Conservation (phyloP, 2,329 filamentous ascomycete genomes). For the Sporothrix phasma region DNA sequence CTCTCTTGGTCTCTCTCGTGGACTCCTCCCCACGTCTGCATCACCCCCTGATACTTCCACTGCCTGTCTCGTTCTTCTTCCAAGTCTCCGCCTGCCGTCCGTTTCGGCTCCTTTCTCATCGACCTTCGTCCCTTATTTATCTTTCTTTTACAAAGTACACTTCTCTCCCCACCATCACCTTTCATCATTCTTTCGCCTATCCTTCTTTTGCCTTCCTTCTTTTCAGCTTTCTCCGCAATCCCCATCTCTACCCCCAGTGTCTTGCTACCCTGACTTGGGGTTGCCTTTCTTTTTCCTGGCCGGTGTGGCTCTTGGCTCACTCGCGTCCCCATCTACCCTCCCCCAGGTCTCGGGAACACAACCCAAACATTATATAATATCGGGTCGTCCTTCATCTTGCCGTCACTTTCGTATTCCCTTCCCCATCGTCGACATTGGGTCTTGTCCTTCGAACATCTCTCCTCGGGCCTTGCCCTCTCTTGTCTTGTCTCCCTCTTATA, state of each 20-base stretch:
- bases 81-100: too few species aligned
- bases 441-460: not conserved
- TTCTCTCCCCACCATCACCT: not conserved
- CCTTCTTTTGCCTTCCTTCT: not conserved
- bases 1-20: too few species aligned
- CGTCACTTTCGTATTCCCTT: not conserved
- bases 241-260: not conserved
- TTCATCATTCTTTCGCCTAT: not conserved
- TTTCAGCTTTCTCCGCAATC: conserved; percentile 1
- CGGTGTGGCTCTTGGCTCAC: not conserved
- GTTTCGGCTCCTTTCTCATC: too few species aligned
- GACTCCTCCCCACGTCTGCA: too few species aligned
- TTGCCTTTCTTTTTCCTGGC: not conserved
- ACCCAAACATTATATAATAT: conserved; percentile 2
- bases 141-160: too few species aligned
- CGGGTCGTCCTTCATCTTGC: not conserved
- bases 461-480: not conserved
- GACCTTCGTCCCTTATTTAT: too few species aligned
- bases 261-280: not conserved
- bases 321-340: not conserved
- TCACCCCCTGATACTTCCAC: too few species aligned
- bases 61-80: not conserved
- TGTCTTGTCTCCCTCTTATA: not conserved
- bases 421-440: not conserved
- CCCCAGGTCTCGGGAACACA: too few species aligned